phyloP scores from a whole-genome alignment of 2,329 filamentous ascomycete genomes.

The Hymenoscyphus fructigenus region DNA sequence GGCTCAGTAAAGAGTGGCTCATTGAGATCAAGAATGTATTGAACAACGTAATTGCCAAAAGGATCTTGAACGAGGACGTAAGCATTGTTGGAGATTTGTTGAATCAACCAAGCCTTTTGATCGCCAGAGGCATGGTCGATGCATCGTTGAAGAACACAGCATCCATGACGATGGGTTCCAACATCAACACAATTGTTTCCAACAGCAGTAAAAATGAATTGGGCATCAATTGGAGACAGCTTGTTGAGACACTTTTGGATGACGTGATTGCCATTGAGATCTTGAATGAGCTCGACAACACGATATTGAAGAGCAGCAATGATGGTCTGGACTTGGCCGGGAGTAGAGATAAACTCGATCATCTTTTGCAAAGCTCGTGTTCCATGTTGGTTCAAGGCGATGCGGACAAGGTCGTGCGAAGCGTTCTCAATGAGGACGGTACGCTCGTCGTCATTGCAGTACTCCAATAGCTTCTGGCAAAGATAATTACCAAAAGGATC shows the following conservation, averaged over 20 bases:
- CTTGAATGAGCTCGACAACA: slow-evolving; percentile 93
- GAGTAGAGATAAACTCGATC: slow-evolving; percentile 93
- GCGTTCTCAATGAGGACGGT: slow-evolving; percentile 91
- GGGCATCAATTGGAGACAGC: slow-evolving; percentile 76
- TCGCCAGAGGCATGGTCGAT: slow-evolving; percentile 92
- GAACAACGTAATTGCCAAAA: slow-evolving; percentile 97
- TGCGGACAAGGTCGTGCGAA: slow-evolving; percentile 81
- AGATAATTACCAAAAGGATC: slow-evolving; percentile 99
- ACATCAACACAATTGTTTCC: slow-evolving; percentile 84
- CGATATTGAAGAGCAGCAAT: slow-evolving; percentile 78
- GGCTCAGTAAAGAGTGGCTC: slow-evolving; percentile 87
- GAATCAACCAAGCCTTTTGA: slow-evolving; percentile 85
- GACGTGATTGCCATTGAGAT: slow-evolving; percentile 97
- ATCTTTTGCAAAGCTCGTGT: slow-evolving; percentile 98
- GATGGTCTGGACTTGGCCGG: slow-evolving; percentile 82
- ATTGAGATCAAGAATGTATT: slow-evolving; percentile 95
- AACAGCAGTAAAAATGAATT: slow-evolving; percentile 97
- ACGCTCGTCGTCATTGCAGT: slow-evolving; percentile 91
- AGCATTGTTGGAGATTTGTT: slow-evolving; percentile 85
- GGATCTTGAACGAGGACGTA: slow-evolving; percentile 90
- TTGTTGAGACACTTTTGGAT: slow-evolving; percentile 99
- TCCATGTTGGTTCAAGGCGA: slow-evolving; percentile 95
- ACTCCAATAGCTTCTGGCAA: slow-evolving; percentile 97
- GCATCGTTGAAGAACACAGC: slow-evolving; percentile 95
- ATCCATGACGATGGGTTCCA: slow-evolving; percentile 95